Evolutionary conservation across 2,329 filamentous ascomycete species (phyloP), one percentile per base, ranked within the genome.

Genomic region (Beauveria asiatica): DNA sequence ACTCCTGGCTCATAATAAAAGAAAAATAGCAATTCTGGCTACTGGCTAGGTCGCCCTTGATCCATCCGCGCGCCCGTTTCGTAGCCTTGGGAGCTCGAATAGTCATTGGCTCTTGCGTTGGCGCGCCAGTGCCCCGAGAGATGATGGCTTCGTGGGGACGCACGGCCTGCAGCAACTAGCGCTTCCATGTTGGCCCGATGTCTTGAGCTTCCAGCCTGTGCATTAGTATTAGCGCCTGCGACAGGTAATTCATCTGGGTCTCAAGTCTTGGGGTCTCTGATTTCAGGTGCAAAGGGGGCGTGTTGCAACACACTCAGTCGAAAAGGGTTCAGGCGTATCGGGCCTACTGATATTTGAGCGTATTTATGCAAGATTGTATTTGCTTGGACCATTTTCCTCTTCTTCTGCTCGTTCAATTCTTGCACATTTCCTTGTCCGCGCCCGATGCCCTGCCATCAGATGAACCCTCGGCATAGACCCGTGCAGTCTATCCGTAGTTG

Each of bases 101-200:
- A 27, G 17, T 17, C 42, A 48, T 57, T 57, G 54, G 54, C 19
- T 57, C 25, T 48, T 3, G 16, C 16, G 8, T 37, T 3, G 37
- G 16, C 23, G 16, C 23, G 23, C 5, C 37, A 50, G 23, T 21
- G 21, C 21, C 42, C 53, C 16, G 33, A 13, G 33, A 37, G 33
- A 48, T 48, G 10, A 17, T 23, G 55, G 55, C 55, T 58, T 33
- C 56, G 45, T 58, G 37, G 46, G 39, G 39, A 17, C 39, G 23
- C 39, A 42, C 33, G 5, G 9, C 17, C 33, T 27, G 17, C 33
- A 57, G 41, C 33, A 13, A 13, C 11, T 42, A 30, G 55, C 25
- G 21, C 33, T 13, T 33, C 48, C 56, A 58, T 44, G 37, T 44
- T 58, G 39, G 56, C 46, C 56, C 33, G 46, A 58, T 51, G 41